phyloP scores from a whole-genome alignment of 441 rosid species.

The Manihot esculenta region DNA sequence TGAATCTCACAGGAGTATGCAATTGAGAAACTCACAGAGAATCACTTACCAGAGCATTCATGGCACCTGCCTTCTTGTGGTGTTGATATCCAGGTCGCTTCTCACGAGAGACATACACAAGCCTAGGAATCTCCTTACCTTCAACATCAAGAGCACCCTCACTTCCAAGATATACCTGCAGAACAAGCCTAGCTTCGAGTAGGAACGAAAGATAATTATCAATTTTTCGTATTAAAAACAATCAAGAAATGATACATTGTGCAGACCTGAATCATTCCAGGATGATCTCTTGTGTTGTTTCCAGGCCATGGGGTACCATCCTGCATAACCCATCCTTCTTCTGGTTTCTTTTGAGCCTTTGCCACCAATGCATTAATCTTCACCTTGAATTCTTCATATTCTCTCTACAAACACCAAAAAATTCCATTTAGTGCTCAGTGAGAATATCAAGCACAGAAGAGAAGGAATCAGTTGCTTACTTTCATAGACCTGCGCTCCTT shows the following conservation, averaged over 20 bases:
- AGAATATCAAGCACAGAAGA: background rate
- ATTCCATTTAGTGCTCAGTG: background rate
- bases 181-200: constrained; percentile 5
- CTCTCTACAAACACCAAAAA: constrained; percentile 51
- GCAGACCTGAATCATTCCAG: constrained; percentile 93
- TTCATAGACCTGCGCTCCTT: constrained; percentile 97
- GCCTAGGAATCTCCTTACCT: constrained; percentile 81
- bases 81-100: constrained; percentile 80
- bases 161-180: constrained; percentile 81
- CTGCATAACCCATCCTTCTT: constrained; percentile 97
- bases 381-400: constrained; percentile 92
- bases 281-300: constrained; percentile 89
- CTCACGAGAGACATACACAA: constrained; percentile 89
- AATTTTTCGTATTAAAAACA: background rate
- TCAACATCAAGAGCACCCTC: constrained; percentile 83
- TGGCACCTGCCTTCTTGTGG: constrained; percentile 97
- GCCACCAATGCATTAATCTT: constrained; percentile 80
- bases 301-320: constrained; percentile 99
- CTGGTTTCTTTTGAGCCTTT: constrained; percentile 89
- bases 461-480: constrained; percentile 35
- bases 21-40: constrained; percentile 8
- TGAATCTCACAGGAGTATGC: background rate
- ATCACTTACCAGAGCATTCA: constrained; percentile 73
- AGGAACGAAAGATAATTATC: background rate
- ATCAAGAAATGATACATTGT: background rate